Evolutionary conservation across 345 rosid genomes (phyloP), one percentile per base, ranked within the genome.

Genomic region (Lenwebbia sp.): DNA sequence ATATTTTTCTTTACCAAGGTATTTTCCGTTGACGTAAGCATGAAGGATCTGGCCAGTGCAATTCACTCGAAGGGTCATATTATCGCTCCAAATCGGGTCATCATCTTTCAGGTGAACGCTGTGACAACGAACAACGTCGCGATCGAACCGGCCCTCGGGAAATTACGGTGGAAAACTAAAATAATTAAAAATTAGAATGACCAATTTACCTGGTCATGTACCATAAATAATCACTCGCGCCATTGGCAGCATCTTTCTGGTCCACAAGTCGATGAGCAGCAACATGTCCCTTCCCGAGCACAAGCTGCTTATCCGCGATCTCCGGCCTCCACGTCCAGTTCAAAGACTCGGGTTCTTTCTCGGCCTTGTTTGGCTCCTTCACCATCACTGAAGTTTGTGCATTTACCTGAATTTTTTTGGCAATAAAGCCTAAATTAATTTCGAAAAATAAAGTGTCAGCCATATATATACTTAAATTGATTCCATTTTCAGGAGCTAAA

Each of bases 301-400:
- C 54, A 22, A 89, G 84, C 12, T 90, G 26, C 47, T 87, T 81
- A 4, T 86, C 88, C 23, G 88, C 82, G 1, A 21, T 47, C 86
- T 96, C 96, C 0, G 96, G 95, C 83, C 91, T 93, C 98, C 96
- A 95, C 3, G 56, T 70, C 97, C 96, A 94, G 62, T 87, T 84
- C 5, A 93, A 88, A 49, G 89, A 86, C 75, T 56, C 37, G 5
- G 92, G 89, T 81, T 90, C 84, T 28, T 86, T 51, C 52, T 90
- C 90, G 9, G 91, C 91, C 57, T 78, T 85, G 78, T 91, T 90
- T 10, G 87, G 47, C 55, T 58, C 83, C 21, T 89, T 92, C 15
- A 89, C 92, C 88, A 93, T 90, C 30, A 92, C 83, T 0, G 92
- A 84, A 2, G 94, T 94, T 86, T 95, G 96, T 54, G 95, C 85